These are phyloP conservation scores for Hygrophila difformis DNA, from an alignment of 257 asterid species.

Conservation along the genomic window DNA sequence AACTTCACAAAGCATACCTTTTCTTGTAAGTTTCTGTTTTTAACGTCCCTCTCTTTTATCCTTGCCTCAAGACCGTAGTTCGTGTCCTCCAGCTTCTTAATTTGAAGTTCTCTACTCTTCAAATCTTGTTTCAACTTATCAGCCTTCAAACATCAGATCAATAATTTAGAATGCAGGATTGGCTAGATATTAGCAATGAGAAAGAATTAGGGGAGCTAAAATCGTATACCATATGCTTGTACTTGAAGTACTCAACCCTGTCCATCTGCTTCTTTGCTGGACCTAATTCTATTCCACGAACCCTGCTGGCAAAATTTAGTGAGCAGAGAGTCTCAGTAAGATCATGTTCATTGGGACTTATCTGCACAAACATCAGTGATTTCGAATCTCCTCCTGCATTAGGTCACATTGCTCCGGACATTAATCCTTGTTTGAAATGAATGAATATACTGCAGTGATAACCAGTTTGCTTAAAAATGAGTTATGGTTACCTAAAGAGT, in stretches of 20 bases:
- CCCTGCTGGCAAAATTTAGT: conserved; percentile 88
- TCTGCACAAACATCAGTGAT: conserved; percentile 92
- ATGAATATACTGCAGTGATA: too few species aligned
- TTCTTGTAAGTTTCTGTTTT: conserved; percentile 74
- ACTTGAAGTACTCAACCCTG: conserved; percentile 64
- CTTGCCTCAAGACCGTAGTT: conserved; percentile 69
- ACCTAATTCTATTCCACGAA: conserved; percentile 89
- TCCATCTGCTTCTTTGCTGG: conserved; percentile 93
- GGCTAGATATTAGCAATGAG: background rate
- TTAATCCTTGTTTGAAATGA: background rate
- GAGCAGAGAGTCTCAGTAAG: conserved; percentile 88
- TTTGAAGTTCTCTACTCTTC: conserved; percentile 69
- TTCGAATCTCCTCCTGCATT: conserved; percentile 89
- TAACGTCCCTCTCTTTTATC: conserved; percentile 71
- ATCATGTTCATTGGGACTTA: conserved; percentile 90
- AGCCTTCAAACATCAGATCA: conserved; percentile 32
- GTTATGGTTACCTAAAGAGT: conserved; percentile 90
- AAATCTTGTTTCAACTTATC: conserved; percentile 75
- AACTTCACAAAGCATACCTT: conserved; percentile 42
- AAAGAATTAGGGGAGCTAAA: background rate
- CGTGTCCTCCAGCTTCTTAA: conserved; percentile 80
- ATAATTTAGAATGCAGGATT: background rate
- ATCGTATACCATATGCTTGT: conserved; percentile 67
- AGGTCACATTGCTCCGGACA: background rate
- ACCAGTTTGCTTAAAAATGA: too few species aligned